A percentile compares a stretch with the other conserved stretches of the same genome.
Evolutionary conservation across 495 filamentous ascomycete genomes (phyloP).

Genomic region (Sporormia fimetaria): DNA sequence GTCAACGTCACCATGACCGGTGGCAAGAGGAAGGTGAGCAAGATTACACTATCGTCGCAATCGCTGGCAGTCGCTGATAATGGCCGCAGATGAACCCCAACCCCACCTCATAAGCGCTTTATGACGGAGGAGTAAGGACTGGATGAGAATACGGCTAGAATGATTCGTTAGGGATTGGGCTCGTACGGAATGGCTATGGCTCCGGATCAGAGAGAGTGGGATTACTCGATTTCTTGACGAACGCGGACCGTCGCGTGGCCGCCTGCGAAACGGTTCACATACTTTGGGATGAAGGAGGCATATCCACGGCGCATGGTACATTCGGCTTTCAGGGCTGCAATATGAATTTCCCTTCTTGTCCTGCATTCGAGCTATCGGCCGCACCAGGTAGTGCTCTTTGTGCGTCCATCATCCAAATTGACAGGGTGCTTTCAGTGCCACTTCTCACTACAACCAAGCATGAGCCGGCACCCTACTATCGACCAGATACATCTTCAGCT

Average conservation of each 20-base stretch:
- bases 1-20: constrained; percentile 98
- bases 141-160: constrained; percentile 11
- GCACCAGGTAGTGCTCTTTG: too few relatives aligned
- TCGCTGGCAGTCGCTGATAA: too few relatives aligned
- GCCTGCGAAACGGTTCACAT: constrained; percentile 11
- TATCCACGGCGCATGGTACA: constrained; percentile 27
- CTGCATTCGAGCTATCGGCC: too few relatives aligned
- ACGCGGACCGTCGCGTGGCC: constrained; percentile 11
- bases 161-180: constrained; percentile 13
- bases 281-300: constrained; percentile 26
- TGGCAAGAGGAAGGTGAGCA: constrained; percentile 92
- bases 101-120: constrained; percentile 34
- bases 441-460: too few relatives aligned
- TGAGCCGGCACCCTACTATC: too few relatives aligned
- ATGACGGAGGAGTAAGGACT: neutral
- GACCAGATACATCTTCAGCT: too few relatives aligned
- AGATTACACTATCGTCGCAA: neutral
- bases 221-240: constrained; percentile 5
- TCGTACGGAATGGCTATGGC: constrained; percentile 24
- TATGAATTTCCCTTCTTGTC: constrained; percentile 9
- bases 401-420: too few relatives aligned
- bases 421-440: too few relatives aligned
- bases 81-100: constrained; percentile 50
- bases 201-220: constrained; percentile 24
- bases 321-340: constrained; percentile 19